Percentiles rank a stretch among this genome's conserved stretches.
phyloP scores from a whole-genome alignment of 176 grass and related monocot genomes.

The Eleusine indica region DNA sequence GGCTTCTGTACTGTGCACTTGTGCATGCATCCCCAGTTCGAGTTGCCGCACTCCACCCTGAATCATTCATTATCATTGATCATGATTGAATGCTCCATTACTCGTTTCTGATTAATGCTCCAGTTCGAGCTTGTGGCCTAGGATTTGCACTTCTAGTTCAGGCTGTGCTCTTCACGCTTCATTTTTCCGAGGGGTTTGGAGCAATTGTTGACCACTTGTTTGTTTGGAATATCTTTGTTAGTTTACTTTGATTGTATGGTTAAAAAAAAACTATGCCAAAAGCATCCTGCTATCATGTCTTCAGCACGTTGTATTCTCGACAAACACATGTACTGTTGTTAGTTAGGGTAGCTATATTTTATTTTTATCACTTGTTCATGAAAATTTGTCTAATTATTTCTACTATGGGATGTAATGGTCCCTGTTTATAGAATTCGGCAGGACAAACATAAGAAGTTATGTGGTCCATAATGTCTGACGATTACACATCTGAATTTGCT shows the following conservation, averaged over 20 bases:
- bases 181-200: neutral
- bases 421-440: constrained; percentile 28
- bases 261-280: too few relatives aligned
- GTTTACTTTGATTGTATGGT: neutral
- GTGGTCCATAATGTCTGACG: constrained; percentile 39
- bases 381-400: neutral
- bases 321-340: neutral
- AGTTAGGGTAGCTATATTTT: neutral
- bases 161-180: neutral
- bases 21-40: constrained; percentile 6
- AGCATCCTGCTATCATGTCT: too few relatives aligned
- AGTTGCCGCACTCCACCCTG: neutral
- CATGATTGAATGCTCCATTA: neutral
- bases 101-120: neutral
- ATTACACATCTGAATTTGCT: constrained; percentile 53
- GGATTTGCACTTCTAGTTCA: neutral
- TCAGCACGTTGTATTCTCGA: neutral
- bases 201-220: neutral
- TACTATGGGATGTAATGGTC: neutral
- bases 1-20: neutral
- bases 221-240: constrained; percentile 8
- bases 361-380: neutral
- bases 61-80: neutral
- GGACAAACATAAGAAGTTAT: constrained; percentile 23
- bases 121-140: too few relatives aligned